phyloP scores from a whole-genome alignment of 306 rosid genomes.

The Ochetophila trinervis region DNA sequence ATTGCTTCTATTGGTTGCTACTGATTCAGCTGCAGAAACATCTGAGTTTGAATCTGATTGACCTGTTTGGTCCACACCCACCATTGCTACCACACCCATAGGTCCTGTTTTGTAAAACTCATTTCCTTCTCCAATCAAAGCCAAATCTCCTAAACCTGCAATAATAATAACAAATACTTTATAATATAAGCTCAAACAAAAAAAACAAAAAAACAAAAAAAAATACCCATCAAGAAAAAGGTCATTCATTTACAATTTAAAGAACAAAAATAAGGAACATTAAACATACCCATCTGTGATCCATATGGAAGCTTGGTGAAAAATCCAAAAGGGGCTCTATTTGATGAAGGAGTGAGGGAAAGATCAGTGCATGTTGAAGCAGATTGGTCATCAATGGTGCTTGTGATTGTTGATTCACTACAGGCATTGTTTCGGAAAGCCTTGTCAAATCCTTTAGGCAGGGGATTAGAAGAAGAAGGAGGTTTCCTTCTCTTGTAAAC shows the following conservation, averaged over 20 bases:
- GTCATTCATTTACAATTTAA: neutral
- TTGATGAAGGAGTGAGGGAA: conserved; percentile 51
- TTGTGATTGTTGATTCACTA: conserved; percentile 54
- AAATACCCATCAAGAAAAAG: neutral
- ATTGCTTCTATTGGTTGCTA: conserved; percentile 42
- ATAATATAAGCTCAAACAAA: no score
- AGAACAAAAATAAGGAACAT: neutral
- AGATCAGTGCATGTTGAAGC: conserved; percentile 65
- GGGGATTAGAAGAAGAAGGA: neutral
- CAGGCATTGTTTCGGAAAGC: conserved; percentile 41
- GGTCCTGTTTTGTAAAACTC: conserved; percentile 10
- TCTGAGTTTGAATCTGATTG: conserved; percentile 77
- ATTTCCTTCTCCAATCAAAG: conserved; percentile 15
- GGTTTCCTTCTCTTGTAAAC: conserved; percentile 57
- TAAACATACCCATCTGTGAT: conserved; percentile 37
- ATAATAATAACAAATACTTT: conserved; percentile 10
- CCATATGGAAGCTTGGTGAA: conserved; percentile 23
- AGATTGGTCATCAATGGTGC: conserved; percentile 41
- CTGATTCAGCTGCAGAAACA: conserved; percentile 68
- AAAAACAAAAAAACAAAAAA: no score
- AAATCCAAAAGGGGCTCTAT: conserved; percentile 9
- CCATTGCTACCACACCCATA: conserved; percentile 12
- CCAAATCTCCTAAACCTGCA: conserved; percentile 38
- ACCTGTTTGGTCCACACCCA: conserved; percentile 48
- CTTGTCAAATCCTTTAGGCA: conserved; percentile 26